Percentiles rank a stretch among this genome's conserved stretches.
These are phyloP conservation scores for Fusarium stilboides DNA, from an alignment of 2,329 filamentous ascomycete species.

Conservation along the genomic window DNA sequence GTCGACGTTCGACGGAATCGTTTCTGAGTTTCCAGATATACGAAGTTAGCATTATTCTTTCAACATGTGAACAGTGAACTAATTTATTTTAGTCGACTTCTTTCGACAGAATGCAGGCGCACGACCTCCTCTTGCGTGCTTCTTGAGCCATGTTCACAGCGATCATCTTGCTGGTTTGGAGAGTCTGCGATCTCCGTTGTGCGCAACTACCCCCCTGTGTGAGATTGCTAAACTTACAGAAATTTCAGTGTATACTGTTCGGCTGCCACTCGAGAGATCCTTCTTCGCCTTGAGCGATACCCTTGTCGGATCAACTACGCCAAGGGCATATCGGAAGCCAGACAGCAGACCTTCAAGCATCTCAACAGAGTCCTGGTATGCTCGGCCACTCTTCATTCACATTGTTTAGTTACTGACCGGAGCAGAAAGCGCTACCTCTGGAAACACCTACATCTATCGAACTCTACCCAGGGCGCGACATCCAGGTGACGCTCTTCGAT, in stretches of 20 bases:
- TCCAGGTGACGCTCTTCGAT: conserved; percentile 88
- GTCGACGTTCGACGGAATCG: conserved; percentile 83
- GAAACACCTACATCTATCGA: conserved; percentile 85
- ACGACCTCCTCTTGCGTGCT: conserved; percentile 81
- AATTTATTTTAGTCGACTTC: conserved; percentile 77
- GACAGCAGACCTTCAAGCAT: conserved; percentile 82
- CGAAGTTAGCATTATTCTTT: conserved; percentile 63
- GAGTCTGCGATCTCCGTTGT: conserved; percentile 81
- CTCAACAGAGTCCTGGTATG: conserved; percentile 77
- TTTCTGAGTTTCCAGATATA: conserved; percentile 85
- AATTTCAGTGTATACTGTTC: conserved; percentile 83
- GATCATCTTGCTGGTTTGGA: conserved; percentile 90
- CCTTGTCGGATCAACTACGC: conserved; percentile 86
- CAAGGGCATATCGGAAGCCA: conserved; percentile 81
- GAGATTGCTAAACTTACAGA: neutral
- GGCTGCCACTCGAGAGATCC: conserved; percentile 82
- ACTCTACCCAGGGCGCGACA: conserved; percentile 75
- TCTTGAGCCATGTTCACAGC: conserved; percentile 93
- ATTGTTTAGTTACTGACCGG: neutral
- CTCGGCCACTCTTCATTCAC: neutral
- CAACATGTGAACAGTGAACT: neutral
- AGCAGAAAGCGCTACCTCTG: conserved; percentile 82
- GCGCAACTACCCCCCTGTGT: conserved; percentile 31
- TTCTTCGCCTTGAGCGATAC: conserved; percentile 84
- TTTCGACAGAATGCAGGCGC: conserved; percentile 73